phyloP scores from a whole-genome alignment of 352 stramenopile species.

The Thalassiosira mediterranea region DNA sequence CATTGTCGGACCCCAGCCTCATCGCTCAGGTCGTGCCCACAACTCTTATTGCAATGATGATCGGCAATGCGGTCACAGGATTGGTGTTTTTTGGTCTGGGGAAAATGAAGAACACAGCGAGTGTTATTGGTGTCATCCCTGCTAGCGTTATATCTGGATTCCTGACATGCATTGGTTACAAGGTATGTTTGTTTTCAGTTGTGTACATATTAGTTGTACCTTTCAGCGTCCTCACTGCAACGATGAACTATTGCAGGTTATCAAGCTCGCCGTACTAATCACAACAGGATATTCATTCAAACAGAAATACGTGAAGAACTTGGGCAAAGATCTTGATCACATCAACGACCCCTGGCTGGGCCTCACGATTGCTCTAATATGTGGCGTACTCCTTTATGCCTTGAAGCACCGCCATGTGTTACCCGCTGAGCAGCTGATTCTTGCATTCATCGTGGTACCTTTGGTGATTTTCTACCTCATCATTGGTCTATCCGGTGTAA shows the following conservation, averaged over 20 bases:
- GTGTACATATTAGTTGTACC: not conserved
- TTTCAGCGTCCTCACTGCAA: not conserved
- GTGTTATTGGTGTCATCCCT: slow-evolving; percentile 14
- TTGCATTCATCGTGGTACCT: slow-evolving; percentile 8
- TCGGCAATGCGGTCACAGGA: slow-evolving; percentile 12
- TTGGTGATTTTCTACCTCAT: slow-evolving; percentile 10
- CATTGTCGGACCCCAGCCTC: not conserved
- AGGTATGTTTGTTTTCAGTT: slow-evolving; percentile 8
- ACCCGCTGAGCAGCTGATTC: slow-evolving; percentile 4
- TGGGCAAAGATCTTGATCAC: slow-evolving; percentile 2
- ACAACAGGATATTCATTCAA: slow-evolving; percentile 20
- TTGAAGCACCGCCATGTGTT: slow-evolving; percentile 3
- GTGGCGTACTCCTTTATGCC: not conserved
- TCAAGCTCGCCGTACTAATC: slow-evolving; percentile 17
- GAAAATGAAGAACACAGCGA: slow-evolving; percentile 22
- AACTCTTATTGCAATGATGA: slow-evolving; percentile 17
- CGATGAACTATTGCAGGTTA: not conserved
- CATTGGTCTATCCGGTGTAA: not conserved
- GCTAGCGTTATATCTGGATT: slow-evolving; percentile 20
- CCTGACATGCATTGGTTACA: slow-evolving; percentile 25
- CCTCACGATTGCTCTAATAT: not conserved
- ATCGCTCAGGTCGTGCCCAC: slow-evolving; percentile 10
- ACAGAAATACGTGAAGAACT: slow-evolving; percentile 16
- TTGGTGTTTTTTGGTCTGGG: slow-evolving; percentile 9
- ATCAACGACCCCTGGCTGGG: slow-evolving; percentile 12